Base-by-base conservation (phyloP, 2,329 filamentous ascomycete species). In the Fusarium udum region DNA sequence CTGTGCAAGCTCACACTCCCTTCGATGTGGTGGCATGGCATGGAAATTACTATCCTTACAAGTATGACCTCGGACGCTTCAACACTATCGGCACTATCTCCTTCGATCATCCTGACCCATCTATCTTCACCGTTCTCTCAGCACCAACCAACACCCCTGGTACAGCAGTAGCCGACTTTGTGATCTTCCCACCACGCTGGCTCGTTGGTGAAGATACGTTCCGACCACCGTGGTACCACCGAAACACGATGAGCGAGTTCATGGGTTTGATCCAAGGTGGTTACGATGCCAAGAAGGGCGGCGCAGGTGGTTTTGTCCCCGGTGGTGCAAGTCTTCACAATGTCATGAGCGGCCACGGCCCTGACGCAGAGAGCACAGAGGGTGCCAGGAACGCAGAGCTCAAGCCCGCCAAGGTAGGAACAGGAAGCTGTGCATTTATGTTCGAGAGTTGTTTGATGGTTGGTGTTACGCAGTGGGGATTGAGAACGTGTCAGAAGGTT, bases 1-100 rank as follows among this genome's bases (percentile, higher is more conserved):
- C 91, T 12, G 85, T 80, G 46, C 92, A 95, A 82, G 80, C 85
- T 16, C 93, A 95, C 79, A 92, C 90, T 0, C 92, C 93, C 0
- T 95, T 94, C 77, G 92, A 95, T 75, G 89, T 95, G 0, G 92
- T 94, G 7, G 92, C 91, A 7, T 95, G 92, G 92, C 92, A 95
- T 78, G 93, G 93, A 49, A 92, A 90, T 71, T 95, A 94, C 82
- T 92, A 92, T 69, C 93, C 93, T 0, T 94, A 90, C 87, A 95
- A 95, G 82, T 95, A 95, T 83, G 93, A 95, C 77, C 87, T 95
- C 2, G 92, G 91, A 32, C 89, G 92, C 37, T 95, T 94, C 86
- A 92, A 92, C 82, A 90, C 89, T 48, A 90, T 95, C 49, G 93
- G 92, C 26, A 90, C 87, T 61, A 90, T 93, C 73, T 92, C 90